Evolutionary conservation across 306 rosid genomes (phyloP), one percentile per base, ranked within the genome.

Genomic region (Quercus gilva): DNA sequence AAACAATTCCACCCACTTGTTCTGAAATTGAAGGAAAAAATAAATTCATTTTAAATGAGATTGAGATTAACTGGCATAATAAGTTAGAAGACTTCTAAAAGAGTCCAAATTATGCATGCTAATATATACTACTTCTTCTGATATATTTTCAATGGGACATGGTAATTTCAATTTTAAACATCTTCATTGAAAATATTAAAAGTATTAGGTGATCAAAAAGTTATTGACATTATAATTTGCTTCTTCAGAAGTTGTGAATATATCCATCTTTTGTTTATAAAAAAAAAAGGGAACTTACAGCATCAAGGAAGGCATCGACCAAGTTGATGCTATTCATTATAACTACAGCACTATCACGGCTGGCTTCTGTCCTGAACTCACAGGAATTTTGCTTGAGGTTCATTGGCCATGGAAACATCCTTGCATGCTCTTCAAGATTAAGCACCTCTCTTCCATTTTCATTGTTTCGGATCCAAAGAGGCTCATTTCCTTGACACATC

Each of bases 301-400:
- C 91, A 79, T 95, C 97, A 80, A 95, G 94, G 59, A 95, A 95
- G 68, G 93, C 95, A 75, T 92, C 98, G 35, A 95, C 97, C 53
- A 95, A 94, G 83, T 93, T 95, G 65, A 95, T 94, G 84, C 98
- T 90, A 78, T 95, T 95, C 96, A 95, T 95, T 55, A 95, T 91
- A 73, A 95, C 96, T n/a, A 95, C 89, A 74, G 92, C 88, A 65
- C 84, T 78, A 41, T 92, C 86, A 31, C 99, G 96, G 19, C 72
- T 86, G 73, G 97, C 97, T 86, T 95, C 96, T 0, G 88, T 92
- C 73, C 92, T 91, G 0, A 88, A 78, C 53, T 90, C 97, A 76
- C 63, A 82, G 2, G 77, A 74, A 26, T 83, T 80, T 75, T 85
- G 88, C 75, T 91, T 88, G 61, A 85, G 86, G 78, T 85, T 89